A percentile compares a stretch with the other conserved stretches of the same genome.
Conservation (phyloP, 108 stramenopile genomes). For the Skeletonema tropicum region DNA sequence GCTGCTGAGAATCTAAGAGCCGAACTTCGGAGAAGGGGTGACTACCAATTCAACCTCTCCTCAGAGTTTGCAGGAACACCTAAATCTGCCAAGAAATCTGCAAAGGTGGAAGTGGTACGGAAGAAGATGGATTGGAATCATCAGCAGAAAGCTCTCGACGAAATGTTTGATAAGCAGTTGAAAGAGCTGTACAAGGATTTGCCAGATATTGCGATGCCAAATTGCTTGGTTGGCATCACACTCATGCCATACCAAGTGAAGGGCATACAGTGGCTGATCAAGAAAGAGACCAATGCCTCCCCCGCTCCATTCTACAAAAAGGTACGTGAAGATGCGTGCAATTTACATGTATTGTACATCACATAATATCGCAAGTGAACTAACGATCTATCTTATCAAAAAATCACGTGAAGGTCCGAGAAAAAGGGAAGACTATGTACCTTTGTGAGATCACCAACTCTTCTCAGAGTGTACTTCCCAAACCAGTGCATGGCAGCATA, state of each 20-base stretch:
- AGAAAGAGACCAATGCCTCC: conserved; percentile 49
- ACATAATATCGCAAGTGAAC: too few relatives aligned
- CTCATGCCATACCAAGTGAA: conserved; percentile 55
- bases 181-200: conserved; percentile 32
- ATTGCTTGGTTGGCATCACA: conserved; percentile 23
- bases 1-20: conserved; percentile 7
- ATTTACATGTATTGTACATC: too few relatives aligned
- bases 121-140: conserved; percentile 50
- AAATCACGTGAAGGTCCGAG: too few relatives aligned
- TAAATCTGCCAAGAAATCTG: not conserved
- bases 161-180: conserved; percentile 69
- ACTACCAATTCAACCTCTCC: conserved; percentile 7
- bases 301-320: conserved; percentile 59
- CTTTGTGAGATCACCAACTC: conserved; percentile 53
- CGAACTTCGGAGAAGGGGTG: not conserved
- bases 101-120: conserved; percentile 12
- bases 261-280: conserved; percentile 63
- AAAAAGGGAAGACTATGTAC: conserved; percentile 35
- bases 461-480: conserved; percentile 24
- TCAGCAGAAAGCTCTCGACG: conserved; percentile 50
- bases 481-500: conserved; percentile 51
- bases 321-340: conserved; percentile 35
- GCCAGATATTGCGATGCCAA: conserved; percentile 38
- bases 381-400: too few relatives aligned
- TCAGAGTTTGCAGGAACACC: not conserved